Conservation (phyloP, 2,329 filamentous ascomycete species). For the Fusarium sterilihyphosum region DNA sequence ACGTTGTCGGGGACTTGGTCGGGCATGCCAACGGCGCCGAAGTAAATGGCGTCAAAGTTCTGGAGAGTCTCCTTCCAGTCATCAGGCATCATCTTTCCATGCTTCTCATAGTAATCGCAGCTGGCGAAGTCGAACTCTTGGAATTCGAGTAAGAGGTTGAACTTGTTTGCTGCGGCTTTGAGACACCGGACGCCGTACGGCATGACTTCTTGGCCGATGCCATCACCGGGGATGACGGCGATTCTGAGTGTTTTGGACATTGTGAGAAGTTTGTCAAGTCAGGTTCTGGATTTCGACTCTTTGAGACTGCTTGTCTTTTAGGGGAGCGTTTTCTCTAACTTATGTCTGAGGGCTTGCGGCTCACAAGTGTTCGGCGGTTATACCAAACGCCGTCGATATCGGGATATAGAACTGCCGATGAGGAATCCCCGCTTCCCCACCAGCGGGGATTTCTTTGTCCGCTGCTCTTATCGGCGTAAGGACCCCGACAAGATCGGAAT, state of each 20-base stretch:
- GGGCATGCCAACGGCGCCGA: conserved; percentile 71
- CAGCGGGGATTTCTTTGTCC: conserved; percentile 15
- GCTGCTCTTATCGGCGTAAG: neutral
- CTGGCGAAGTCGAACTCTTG: conserved; percentile 73
- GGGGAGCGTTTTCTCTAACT: rapidly evolving
- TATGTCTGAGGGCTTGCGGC: neutral
- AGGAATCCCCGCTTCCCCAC: neutral
- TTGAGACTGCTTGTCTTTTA: no score
- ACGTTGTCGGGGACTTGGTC: conserved; percentile 70
- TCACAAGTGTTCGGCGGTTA: neutral
- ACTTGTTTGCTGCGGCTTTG: conserved; percentile 58
- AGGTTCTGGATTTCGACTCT: rapidly evolving
- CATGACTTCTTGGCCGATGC: conserved; percentile 76
- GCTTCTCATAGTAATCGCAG: conserved; percentile 64
- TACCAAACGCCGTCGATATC: neutral
- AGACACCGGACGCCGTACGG: conserved; percentile 70
- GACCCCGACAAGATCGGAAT: neutral
- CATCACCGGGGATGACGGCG: conserved; percentile 74
- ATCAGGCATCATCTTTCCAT: conserved; percentile 55
- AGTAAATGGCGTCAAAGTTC: conserved; percentile 72
- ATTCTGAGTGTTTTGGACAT: conserved; percentile 57
- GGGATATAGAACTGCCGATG: neutral
- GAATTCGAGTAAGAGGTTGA: conserved; percentile 66
- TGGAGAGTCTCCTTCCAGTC: conserved; percentile 63
- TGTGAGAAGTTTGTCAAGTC: neutral